Base-by-base conservation (phyloP, 1,139 yeast genomes). In the Starmera stellimalicola region DNA sequence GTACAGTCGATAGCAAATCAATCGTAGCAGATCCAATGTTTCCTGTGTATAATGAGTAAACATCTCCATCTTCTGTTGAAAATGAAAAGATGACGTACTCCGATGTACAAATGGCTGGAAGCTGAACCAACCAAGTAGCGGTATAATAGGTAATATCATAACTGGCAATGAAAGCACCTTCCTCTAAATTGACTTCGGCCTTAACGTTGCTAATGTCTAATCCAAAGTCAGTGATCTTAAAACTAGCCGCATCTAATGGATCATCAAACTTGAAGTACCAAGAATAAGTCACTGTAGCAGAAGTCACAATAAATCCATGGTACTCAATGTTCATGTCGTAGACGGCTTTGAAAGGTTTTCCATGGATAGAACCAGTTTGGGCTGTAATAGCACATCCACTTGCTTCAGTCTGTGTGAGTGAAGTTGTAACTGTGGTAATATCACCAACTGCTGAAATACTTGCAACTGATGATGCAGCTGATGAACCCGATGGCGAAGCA, bases 1-100 rank as follows among this genome's bases (percentile, higher is more conserved):
- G 7, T 12, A 16, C 34, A 39, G 37, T 38, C 38, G 31, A 34
- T 40, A 34, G 37, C 44, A 38, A 43, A 43, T 16, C 40, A 38
- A 27, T 40, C 40, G 30, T 41, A 16, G 17, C 14, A 11, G 19
- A 24, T 9, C 24, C 33, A 26, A 32, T 32, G n/a, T 15, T 19
- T 24, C 33, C 33, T 10, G 31, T 16, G 41, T 35, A 42, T 18
- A 34, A 11, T 27, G 41, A 30, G 15, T 34, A 31, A 36, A 36
- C 39, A 11, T 41, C 31, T 16, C 29, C 26, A 18, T 30, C 40
- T 11, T 30, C 34, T 19, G 32, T 30, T 8, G 28, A 30, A 18
- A 32, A 24, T 24, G 15, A n/a, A 10, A 26, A 26, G 7, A 15
- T 8, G 5, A 26, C 29, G 18, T 26, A 26, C 11, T 26, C 19